A percentile compares a stretch with the other conserved stretches of the same genome.
Conservation (phyloP, 2,329 filamentous ascomycete genomes). For the Aspergillus pseudotamarii region DNA sequence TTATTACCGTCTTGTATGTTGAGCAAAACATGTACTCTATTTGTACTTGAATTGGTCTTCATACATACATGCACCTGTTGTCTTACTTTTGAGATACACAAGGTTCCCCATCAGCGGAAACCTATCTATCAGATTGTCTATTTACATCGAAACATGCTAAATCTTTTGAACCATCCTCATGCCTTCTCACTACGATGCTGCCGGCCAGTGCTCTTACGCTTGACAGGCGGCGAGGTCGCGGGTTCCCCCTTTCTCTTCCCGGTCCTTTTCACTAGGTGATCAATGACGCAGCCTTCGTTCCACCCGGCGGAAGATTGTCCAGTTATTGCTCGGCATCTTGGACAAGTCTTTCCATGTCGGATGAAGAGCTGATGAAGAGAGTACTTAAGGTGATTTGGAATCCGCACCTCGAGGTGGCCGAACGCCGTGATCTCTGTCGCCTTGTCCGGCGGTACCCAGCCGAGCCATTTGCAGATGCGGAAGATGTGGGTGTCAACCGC, state of each 20-base stretch:
- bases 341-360: constrained; percentile 64
- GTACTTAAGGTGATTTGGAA: constrained; percentile 66
- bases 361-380: constrained; percentile 65
- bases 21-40: background rate
- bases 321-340: constrained; percentile 63
- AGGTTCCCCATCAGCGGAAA: background rate
- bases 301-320: constrained; percentile 63
- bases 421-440: constrained; percentile 55
- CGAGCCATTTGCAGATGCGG: constrained; percentile 63
- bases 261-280: constrained; percentile 62
- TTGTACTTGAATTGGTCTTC: background rate
- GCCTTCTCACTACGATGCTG: background rate
- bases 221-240: background rate
- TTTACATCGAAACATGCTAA: background rate
- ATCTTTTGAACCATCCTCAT: background rate
- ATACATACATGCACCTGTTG: background rate
- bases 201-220: constrained; percentile 8
- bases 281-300: constrained; percentile 66
- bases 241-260: constrained; percentile 49
- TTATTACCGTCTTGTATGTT: background rate
- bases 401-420: constrained; percentile 61
- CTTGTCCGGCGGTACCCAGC: constrained; percentile 58
- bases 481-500: constrained; percentile 70
- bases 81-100: background rate
- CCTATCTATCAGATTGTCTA: background rate